phyloP scores from a whole-genome alignment of 2,329 filamentous ascomycete genomes.

The Claviceps maximensis region DNA sequence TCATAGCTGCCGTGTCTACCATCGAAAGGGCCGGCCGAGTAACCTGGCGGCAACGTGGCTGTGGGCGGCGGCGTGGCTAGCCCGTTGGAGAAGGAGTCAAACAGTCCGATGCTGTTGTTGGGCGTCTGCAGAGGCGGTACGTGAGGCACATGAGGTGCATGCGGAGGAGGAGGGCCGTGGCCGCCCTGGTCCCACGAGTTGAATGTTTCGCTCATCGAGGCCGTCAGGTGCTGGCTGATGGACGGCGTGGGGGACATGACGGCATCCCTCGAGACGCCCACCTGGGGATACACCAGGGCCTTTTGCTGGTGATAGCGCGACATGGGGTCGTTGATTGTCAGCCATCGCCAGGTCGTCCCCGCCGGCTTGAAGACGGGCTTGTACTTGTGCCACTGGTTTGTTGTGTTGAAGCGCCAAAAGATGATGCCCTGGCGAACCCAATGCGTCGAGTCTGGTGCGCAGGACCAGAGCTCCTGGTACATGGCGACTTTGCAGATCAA shows the following conservation, averaged over 20 bases:
- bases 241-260: constrained; percentile 41
- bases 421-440: constrained; percentile 48
- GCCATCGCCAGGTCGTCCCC: constrained; percentile 47
- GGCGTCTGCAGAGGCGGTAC: constrained; percentile 21
- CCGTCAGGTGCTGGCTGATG: constrained; percentile 37
- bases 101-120: constrained; percentile 24
- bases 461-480: constrained; percentile 54
- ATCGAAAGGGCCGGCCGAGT: constrained; percentile 18
- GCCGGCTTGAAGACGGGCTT: constrained; percentile 35
- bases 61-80: constrained; percentile 45
- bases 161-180: background rate
- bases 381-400: constrained; percentile 38
- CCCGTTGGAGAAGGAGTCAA: constrained; percentile 38
- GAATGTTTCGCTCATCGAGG: constrained; percentile 46
- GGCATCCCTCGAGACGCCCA: constrained; percentile 24
- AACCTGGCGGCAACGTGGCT: constrained; percentile 34
- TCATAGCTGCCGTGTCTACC: constrained; percentile 26
- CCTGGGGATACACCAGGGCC: constrained; percentile 24
- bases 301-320: constrained; percentile 44
- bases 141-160: constrained; percentile 15
- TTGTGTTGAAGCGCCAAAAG: constrained; percentile 47
- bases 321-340: constrained; percentile 46
- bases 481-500: constrained; percentile 49
- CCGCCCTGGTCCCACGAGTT: constrained; percentile 30
- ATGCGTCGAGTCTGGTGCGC: constrained; percentile 29